A percentile compares a stretch with the other conserved stretches of the same genome.
Evolutionary conservation across 1,284 basidiomycete species (phyloP).

Genomic region (Exobasidium cylindrosporum): DNA sequence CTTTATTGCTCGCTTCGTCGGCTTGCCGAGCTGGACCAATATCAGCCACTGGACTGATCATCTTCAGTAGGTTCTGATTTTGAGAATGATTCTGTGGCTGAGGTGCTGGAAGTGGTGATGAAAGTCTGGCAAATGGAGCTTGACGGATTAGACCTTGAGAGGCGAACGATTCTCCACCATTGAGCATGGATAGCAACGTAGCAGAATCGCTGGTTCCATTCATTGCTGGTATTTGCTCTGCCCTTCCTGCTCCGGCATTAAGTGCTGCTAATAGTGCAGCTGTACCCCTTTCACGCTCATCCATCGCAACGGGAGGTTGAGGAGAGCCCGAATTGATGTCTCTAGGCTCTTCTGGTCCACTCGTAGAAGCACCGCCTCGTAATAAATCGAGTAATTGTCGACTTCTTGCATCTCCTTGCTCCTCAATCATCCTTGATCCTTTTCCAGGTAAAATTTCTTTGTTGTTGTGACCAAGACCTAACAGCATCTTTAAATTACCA

Average conservation of each 20-base stretch:
- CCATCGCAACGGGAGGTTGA: conserved; percentile 15
- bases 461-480: conserved; percentile 27
- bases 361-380: conserved; percentile 1
- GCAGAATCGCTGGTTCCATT: neutral
- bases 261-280: conserved; percentile 25
- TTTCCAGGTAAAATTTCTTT: conserved; percentile 23
- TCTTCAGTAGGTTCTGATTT: conserved; percentile 36
- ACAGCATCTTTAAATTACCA: conserved; percentile 36
- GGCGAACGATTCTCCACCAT: neutral
- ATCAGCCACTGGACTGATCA: conserved; percentile 24
- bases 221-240: conserved; percentile 2
- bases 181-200: conserved; percentile 23
- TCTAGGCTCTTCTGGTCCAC: neutral
- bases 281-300: conserved; percentile 23
- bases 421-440: conserved; percentile 31
- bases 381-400: conserved; percentile 33
- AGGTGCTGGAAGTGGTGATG: conserved; percentile 40
- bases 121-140: neutral
- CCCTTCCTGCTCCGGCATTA: conserved; percentile 16
- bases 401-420: conserved; percentile 29
- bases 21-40: neutral
- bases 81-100: conserved; percentile 34
- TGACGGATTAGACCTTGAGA: neutral
- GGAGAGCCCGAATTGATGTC: conserved; percentile 8
- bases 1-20: neutral